These are phyloP conservation scores for Rhizopogon vulgaris DNA, from an alignment of 768 basidiomycete genomes.

Conservation along the genomic window DNA sequence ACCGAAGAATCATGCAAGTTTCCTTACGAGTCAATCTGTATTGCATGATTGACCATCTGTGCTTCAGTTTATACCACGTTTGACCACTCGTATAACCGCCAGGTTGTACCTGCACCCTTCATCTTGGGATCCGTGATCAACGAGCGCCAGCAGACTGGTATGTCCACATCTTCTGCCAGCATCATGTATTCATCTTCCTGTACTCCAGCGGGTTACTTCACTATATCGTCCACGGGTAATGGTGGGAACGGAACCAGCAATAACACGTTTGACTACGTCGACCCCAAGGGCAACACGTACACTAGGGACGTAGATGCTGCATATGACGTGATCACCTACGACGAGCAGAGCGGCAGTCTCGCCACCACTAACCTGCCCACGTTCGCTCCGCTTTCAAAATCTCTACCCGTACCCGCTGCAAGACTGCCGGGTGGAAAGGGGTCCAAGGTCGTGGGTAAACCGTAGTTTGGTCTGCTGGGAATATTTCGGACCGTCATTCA, in stretches of 20 bases:
- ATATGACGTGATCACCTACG: constrained; percentile 54
- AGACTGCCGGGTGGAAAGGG: constrained; percentile 32
- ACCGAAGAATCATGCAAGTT: constrained; percentile 15
- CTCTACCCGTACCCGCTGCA: constrained; percentile 8
- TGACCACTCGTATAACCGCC: constrained; percentile 66
- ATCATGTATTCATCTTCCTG: background rate
- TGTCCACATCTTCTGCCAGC: constrained; percentile 10
- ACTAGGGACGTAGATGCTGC: constrained; percentile 53
- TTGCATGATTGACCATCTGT: background rate
- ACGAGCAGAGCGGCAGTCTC: constrained; percentile 49
- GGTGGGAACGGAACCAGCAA: constrained; percentile 64
- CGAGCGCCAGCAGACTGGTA: constrained; percentile 56
- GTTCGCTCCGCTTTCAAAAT: background rate
- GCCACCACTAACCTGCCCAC: constrained; percentile 14
- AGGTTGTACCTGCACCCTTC: constrained; percentile 51
- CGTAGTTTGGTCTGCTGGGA: background rate
- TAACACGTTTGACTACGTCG: constrained; percentile 60
- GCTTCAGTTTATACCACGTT: constrained; percentile 44
- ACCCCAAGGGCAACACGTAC: constrained; percentile 58
- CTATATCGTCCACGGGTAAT: constrained; percentile 38
- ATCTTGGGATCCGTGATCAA: constrained; percentile 50
- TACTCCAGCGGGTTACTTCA: constrained; percentile 44
- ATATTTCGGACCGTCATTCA: too few relatives aligned
- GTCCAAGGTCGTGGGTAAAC: background rate
- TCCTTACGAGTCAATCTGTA: background rate